Conservation (phyloP, 1,139 yeast genomes). For the Saccharomycopsis hybrid region DNA sequence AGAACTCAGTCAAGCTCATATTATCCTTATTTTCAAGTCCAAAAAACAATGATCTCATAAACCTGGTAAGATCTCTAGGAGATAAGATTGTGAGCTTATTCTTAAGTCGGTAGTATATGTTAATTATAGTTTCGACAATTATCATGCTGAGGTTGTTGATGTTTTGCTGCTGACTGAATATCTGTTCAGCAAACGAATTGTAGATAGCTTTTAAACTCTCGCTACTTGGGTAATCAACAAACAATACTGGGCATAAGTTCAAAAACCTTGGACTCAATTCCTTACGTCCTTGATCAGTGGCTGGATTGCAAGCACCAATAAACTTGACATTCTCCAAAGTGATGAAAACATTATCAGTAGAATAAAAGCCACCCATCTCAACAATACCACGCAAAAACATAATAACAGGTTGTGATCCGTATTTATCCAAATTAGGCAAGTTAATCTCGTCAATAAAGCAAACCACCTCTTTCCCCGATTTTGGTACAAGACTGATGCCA, state of each 20-base stretch:
- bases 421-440: constrained; percentile 67
- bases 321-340: constrained; percentile 60
- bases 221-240: constrained; percentile 78
- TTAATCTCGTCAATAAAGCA: constrained; percentile 92
- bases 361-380: constrained; percentile 67
- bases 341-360: constrained; percentile 59
- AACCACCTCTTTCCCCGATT: constrained; percentile 66
- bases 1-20: constrained; percentile 37
- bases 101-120: constrained; percentile 46
- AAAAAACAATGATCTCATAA: constrained; percentile 72
- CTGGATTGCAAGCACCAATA: constrained; percentile 94
- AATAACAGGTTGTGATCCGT: constrained; percentile 73
- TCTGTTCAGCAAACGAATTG: constrained; percentile 41
- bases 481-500: constrained; percentile 56
- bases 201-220: constrained; percentile 65
- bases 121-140: constrained; percentile 51
- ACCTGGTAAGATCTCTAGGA: constrained; percentile 88
- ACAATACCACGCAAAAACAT: constrained; percentile 70
- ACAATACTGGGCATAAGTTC: constrained; percentile 58
- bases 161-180: constrained; percentile 34
- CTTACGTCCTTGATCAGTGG: constrained; percentile 73
- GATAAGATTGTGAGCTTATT: constrained; percentile 50
- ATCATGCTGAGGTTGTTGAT: background rate
- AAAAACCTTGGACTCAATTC: constrained; percentile 56
- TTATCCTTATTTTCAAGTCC: constrained; percentile 40